Base-by-base conservation (phyloP, 257 asterid species). In the Avicennia marina region DNA sequence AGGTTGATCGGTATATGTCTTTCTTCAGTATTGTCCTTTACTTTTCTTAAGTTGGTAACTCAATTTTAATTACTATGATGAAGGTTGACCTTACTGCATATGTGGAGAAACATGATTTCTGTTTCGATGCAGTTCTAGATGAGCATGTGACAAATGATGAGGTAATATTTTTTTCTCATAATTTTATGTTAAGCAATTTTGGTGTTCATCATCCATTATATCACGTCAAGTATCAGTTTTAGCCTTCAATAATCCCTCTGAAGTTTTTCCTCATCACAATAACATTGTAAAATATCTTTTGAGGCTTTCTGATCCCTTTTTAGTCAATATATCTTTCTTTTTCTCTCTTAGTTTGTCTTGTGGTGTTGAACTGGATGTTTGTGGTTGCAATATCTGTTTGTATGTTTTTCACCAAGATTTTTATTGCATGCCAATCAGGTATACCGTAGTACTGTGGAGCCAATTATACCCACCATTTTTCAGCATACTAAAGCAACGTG, bases 61-160 rank as follows among this genome's bases (percentile, higher is more conserved):
- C 84, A 51, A 74, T 49, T 42, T 66, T 66, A 69, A 27, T 58
- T 55, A 43, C 63, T 17, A 26, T 70, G 48, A 36, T 60, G 76
- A 68, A 93, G 99, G 97, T 93, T 65, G 99, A 93, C 74, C 82
- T 93, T 84, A 93, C 99, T 53, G 97, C 97, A 43, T 93, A 93
- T 42, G 94, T 86, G 69, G 99, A 93, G 78, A 93, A 81, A 75
- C 99, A 93, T 20, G 99, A 84, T 75, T 93, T 89, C 78, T 81
- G 91, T 78, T 89, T 93, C 71, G 97, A 93, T 77, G 97, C 96
- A 19, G 99, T 93, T 67, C 84, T 93, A 26, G 89, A 93, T 75
- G 95, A 89, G 71, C 66, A 82, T 33, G 99, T 93, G 58, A 69
- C 96, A 16, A 93, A 93, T 75, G 95, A 86, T 69, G 97, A 89